Percentiles rank a stretch among this genome's conserved stretches.
phyloP scores from a whole-genome alignment of 768 basidiomycete species.

The Favolaschia claudopus region DNA sequence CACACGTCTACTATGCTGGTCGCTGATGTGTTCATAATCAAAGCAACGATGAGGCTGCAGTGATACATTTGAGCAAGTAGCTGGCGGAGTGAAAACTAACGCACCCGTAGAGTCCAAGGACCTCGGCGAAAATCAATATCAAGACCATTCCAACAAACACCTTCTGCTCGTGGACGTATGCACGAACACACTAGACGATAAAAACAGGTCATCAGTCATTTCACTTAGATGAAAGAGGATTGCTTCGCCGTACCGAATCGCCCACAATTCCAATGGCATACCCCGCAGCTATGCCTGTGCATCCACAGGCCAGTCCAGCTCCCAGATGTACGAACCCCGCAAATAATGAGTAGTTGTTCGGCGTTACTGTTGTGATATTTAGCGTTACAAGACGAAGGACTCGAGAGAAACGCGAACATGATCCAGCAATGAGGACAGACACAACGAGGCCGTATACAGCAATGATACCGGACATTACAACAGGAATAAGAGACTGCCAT shows the following conservation, averaged over 20 bases:
- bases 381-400: background rate
- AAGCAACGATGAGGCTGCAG: conserved; percentile 79
- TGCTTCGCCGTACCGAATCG: conserved; percentile 87
- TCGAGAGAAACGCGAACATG: conserved; percentile 43
- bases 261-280: conserved; percentile 95
- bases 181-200: conserved; percentile 87
- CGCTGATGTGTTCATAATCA: conserved; percentile 89
- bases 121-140: conserved; percentile 92
- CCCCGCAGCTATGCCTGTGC: conserved; percentile 92
- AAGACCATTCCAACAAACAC: conserved; percentile 97
- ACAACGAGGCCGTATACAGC: conserved; percentile 98
- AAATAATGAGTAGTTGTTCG: conserved; percentile 78
- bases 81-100: conserved; percentile 30
- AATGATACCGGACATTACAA: conserved; percentile 98
- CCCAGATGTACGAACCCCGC: conserved; percentile 93
- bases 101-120: conserved; percentile 87
- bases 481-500: conserved; percentile 87
- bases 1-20: conserved; percentile 49
- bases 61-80: background rate
- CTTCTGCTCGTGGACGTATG: conserved; percentile 89
- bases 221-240: background rate
- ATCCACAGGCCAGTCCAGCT: conserved; percentile 89
- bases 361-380: conserved; percentile 56
- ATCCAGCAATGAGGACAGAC: conserved; percentile 87
- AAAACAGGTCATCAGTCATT: background rate